These are phyloP conservation scores for Sugiyamaella lignohabitans DNA, from an alignment of 805 yeast species.

Conservation along the genomic window DNA sequence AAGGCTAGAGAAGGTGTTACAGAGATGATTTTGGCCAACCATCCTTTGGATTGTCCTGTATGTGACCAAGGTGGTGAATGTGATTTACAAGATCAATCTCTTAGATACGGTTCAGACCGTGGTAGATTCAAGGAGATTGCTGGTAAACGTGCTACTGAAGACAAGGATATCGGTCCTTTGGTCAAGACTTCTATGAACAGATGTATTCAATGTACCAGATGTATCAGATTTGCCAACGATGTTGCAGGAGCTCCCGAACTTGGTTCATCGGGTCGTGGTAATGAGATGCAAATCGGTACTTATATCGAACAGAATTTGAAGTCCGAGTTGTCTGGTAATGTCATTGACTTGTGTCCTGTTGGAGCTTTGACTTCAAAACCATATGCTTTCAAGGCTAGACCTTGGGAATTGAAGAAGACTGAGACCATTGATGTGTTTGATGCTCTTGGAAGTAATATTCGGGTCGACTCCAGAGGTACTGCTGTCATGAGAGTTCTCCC, in stretches of 20 bases:
- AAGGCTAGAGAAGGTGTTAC: conserved; percentile 87
- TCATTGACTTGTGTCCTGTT: conserved; percentile 83
- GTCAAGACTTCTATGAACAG: conserved; percentile 88
- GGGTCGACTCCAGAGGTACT: conserved; percentile 81
- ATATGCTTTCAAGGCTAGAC: conserved; percentile 86
- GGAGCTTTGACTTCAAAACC: conserved; percentile 90
- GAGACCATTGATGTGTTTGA: conserved; percentile 81
- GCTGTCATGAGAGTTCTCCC: conserved; percentile 86
- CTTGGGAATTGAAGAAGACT: conserved; percentile 88
- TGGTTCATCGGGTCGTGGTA: conserved; percentile 86
- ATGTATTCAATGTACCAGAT: conserved; percentile 87
- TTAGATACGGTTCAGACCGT: conserved; percentile 78
- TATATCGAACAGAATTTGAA: conserved; percentile 78
- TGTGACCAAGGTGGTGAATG: conserved; percentile 96
- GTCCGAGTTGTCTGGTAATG: conserved; percentile 80
- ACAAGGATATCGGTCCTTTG: conserved; percentile 83
- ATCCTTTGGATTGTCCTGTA: conserved; percentile 87
- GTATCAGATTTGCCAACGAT: conserved; percentile 84
- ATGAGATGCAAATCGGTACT: conserved; percentile 87
- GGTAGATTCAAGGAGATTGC: conserved; percentile 76
- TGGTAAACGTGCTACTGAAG: conserved; percentile 87
- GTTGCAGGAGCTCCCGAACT: conserved; percentile 91
- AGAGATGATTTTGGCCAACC: conserved; percentile 80
- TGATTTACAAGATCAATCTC: conserved; percentile 82
- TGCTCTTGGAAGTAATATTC: conserved; percentile 72